These are phyloP conservation scores for Solanum sparsipilum DNA, from an alignment of 257 asterid genomes.

Conservation along the genomic window DNA sequence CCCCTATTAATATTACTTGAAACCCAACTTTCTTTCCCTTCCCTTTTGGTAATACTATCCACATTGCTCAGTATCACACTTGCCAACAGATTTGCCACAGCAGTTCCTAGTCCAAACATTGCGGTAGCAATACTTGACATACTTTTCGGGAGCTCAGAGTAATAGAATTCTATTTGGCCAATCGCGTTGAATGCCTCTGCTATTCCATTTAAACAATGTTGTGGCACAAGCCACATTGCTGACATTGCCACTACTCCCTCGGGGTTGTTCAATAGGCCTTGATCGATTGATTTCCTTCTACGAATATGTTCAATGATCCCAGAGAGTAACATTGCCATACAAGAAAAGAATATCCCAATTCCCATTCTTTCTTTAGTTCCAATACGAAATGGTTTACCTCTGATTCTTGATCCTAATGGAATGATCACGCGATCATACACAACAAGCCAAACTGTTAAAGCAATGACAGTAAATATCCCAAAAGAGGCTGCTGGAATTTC, in stretches of 20 bases:
- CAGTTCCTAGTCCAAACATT: constrained; percentile 45
- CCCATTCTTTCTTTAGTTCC: constrained; percentile 54
- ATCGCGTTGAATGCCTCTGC: constrained; percentile 58
- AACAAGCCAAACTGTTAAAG: constrained; percentile 37
- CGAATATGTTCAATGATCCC: constrained; percentile 43
- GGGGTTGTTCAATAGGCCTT: constrained; percentile 33
- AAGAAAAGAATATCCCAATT: constrained; percentile 34
- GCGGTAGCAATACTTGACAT: constrained; percentile 56
- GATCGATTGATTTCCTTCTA: constrained; percentile 23
- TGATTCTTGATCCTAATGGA: constrained; percentile 40
- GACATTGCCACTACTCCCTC: constrained; percentile 38
- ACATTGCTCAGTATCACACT: constrained; percentile 37
- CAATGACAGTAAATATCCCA: constrained; percentile 30
- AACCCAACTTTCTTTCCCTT: constrained; percentile 52
- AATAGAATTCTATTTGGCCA: constrained; percentile 52
- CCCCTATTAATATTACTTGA: constrained; percentile 43
- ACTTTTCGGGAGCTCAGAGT: constrained; percentile 47
- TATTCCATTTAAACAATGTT: constrained; percentile 34
- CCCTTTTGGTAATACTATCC: constrained; percentile 19
- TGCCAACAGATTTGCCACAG: constrained; percentile 38
- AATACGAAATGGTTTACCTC: constrained; percentile 31
- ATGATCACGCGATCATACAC: constrained; percentile 45
- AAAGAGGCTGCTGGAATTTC: constrained; percentile 64
- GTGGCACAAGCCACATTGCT: constrained; percentile 66
- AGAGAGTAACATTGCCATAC: constrained; percentile 32